phyloP scores from a whole-genome alignment of 75 land plant species.

The Sequoia sempervirens region DNA sequence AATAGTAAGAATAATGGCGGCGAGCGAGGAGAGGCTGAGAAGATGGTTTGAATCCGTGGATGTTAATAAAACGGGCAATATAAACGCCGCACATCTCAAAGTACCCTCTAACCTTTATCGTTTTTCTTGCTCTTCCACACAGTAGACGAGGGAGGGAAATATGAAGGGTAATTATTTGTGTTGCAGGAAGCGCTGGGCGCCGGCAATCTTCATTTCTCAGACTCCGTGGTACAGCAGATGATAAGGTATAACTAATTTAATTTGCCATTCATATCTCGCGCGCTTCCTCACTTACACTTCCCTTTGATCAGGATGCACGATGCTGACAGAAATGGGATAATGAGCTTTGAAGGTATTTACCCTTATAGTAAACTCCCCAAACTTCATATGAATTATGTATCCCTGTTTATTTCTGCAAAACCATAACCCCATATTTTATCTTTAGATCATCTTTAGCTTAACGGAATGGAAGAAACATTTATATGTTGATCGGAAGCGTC shows the following conservation, averaged over 20 bases:
- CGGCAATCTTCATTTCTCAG: constrained; percentile 41
- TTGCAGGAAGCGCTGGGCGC: constrained; percentile 44
- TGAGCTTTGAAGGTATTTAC: constrained; percentile 43
- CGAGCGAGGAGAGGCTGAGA: constrained; percentile 21
- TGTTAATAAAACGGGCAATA: constrained; percentile 41
- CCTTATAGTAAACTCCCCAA: not conserved
- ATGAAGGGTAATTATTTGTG: not conserved
- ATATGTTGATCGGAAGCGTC: not conserved
- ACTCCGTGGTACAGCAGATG: constrained; percentile 55
- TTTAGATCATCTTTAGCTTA: too few species aligned
- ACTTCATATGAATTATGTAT: not conserved
- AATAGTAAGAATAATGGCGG: constrained; percentile 7
- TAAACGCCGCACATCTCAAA: constrained; percentile 47
- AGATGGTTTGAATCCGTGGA: constrained; percentile 64
- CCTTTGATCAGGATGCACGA: constrained; percentile 49
- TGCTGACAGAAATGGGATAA: constrained; percentile 51
- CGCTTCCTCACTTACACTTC: not conserved
- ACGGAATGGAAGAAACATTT: too few species aligned
- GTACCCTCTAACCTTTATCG: constrained; percentile 2
- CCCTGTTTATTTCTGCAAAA: not conserved
- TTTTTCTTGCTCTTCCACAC: not conserved
- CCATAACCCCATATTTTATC: too few species aligned
- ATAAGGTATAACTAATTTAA: constrained; percentile 30
- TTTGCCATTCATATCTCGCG: not conserved
- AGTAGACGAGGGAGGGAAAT: not conserved